Evolutionary conservation across 2,329 filamentous ascomycete species (phyloP).

Genomic region (Ophiocordyceps australis): DNA sequence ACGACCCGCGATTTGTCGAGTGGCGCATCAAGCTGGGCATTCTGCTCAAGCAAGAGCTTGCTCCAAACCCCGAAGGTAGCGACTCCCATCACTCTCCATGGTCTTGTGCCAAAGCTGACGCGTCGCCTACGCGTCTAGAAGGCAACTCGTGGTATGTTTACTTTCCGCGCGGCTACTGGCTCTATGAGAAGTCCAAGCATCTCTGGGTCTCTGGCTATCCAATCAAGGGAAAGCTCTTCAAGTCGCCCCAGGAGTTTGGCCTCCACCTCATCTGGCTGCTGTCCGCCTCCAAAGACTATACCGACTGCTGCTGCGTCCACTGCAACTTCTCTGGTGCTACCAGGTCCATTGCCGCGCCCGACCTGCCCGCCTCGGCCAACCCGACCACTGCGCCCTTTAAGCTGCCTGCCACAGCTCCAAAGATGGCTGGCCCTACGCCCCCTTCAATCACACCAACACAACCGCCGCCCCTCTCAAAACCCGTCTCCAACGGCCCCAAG

Average conservation of each 20-base stretch:
- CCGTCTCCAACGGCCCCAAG: constrained; percentile 6
- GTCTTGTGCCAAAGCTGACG: no score
- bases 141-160: constrained; percentile 24
- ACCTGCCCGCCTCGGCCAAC: constrained; percentile 6
- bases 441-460: constrained; percentile 16
- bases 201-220: constrained; percentile 31
- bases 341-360: no score
- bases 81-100: background rate
- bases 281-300: constrained; percentile 25
- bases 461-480: constrained; percentile 12
- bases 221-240: constrained; percentile 27
- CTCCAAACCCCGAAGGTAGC: constrained; percentile 20
- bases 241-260: constrained; percentile 33
- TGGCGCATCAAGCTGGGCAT: constrained; percentile 27
- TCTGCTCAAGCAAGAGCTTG: constrained; percentile 24
- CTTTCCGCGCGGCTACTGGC: constrained; percentile 26
- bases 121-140: constrained; percentile 14
- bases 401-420: constrained; percentile 1
- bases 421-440: constrained; percentile 18
- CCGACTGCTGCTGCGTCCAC: constrained; percentile 30
- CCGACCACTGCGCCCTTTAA: constrained; percentile 2
- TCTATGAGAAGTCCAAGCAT: constrained; percentile 28
- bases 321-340: no score
- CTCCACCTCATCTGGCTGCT: constrained; percentile 33
- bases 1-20: constrained; percentile 23